phyloP scores from a whole-genome alignment of 306 rosid species.

The Abrus pulchellus region DNA sequence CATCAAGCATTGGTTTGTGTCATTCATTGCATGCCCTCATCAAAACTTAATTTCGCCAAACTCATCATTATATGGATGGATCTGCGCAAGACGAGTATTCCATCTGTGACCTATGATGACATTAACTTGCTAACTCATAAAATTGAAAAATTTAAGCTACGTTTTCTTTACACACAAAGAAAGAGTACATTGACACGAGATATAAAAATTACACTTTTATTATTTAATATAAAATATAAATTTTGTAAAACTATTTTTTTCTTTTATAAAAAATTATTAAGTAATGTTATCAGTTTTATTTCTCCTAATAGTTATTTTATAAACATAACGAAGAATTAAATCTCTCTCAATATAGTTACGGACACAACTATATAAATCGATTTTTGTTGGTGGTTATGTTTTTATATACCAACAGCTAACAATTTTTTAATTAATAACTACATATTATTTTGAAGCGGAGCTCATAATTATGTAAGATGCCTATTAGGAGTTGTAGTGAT shows the following conservation, averaged over 20 bases:
- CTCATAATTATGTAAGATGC: not conserved
- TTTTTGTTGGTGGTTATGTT: not conserved
- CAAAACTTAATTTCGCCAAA: conserved; percentile 33
- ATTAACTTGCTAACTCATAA: not conserved
- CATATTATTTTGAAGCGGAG: not conserved
- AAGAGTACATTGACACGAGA: too few relatives aligned
- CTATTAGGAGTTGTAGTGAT: not conserved
- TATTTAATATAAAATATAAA: too few relatives aligned
- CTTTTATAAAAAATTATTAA: too few relatives aligned
- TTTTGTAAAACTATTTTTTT: too few relatives aligned
- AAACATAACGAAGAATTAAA: too few relatives aligned
- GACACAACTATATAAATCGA: too few relatives aligned
- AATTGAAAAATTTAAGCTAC: not conserved
- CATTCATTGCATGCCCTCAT: conserved; percentile 46
- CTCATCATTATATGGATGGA: conserved; percentile 45
- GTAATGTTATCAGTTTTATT: too few relatives aligned
- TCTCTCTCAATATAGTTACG: too few relatives aligned
- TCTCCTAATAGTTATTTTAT: not conserved
- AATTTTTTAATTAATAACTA: not conserved
- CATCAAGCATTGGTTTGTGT: conserved; percentile 19
- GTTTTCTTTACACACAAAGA: not conserved
- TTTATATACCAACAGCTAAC: not conserved
- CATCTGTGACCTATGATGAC: conserved; percentile 1
- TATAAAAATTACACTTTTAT: too few relatives aligned
- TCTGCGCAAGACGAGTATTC: not conserved